Conservation (phyloP, 2,329 filamentous ascomycete genomes). For the Trichoderma sp. region DNA sequence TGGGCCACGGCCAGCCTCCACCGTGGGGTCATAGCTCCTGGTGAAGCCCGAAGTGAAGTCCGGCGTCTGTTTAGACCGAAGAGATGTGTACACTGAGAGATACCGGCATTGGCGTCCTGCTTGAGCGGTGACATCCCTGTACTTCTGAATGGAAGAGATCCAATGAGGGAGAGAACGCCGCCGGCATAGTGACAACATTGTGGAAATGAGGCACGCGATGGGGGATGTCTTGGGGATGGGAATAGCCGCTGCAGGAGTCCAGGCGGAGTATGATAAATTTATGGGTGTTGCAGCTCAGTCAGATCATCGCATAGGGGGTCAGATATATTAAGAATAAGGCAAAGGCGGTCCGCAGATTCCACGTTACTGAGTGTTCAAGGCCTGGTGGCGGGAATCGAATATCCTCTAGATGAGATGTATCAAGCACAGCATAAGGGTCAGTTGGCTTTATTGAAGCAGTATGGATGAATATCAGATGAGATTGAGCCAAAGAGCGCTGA, state of each 20-base stretch:
- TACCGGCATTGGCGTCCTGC: constrained; percentile 27
- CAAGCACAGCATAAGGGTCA: not conserved
- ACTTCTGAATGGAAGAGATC: not conserved
- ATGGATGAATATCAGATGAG: not conserved
- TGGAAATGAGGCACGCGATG: not conserved
- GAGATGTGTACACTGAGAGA: constrained; percentile 32
- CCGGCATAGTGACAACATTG: constrained; percentile 5
- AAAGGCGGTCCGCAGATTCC: not conserved
- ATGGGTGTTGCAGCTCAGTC: constrained; percentile 6
- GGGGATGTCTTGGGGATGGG: not conserved
- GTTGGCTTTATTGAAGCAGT: not conserved
- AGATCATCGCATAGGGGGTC: constrained; percentile 5
- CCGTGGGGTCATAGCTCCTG: constrained; percentile 59
- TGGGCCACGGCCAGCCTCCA: constrained; percentile 57
- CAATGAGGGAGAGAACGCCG: not conserved
- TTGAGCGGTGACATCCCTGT: not conserved
- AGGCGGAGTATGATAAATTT: not conserved
- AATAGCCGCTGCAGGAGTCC: not conserved
- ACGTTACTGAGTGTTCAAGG: not conserved
- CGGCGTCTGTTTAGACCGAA: constrained; percentile 44
- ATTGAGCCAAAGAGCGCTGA: not conserved
- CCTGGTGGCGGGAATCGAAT: not conserved
- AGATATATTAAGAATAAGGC: not conserved
- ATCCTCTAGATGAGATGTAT: not conserved
- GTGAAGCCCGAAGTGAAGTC: constrained; percentile 61